Conservation (phyloP, 176 grass and related monocot genomes). For the Rhynchospora tenuis region DNA sequence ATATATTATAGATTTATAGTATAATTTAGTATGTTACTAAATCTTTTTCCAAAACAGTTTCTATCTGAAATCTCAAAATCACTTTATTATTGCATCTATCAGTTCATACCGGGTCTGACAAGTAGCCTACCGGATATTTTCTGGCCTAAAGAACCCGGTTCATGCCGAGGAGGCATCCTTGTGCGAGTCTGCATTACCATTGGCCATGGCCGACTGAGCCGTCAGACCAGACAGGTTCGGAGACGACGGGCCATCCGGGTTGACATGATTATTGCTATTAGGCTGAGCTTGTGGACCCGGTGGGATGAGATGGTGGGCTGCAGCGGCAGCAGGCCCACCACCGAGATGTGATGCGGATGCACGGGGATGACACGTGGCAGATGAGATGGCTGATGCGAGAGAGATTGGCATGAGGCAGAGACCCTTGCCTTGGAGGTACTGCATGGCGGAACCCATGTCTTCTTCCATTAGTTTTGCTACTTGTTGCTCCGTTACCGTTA, state of each 20-base stretch:
- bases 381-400: constrained; percentile 73
- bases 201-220: constrained; percentile 31
- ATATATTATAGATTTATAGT: no score
- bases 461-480: constrained; percentile 92
- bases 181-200: constrained; percentile 21
- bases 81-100: background rate
- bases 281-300: background rate
- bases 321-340: background rate
- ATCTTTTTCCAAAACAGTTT: background rate
- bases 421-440: constrained; percentile 93
- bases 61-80: background rate
- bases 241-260: background rate
- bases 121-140: background rate
- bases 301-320: constrained; percentile 9
- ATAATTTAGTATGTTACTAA: background rate
- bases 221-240: constrained; percentile 31
- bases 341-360: background rate
- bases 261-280: background rate
- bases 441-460: constrained; percentile 93
- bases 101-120: background rate
- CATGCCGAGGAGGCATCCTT: constrained; percentile 27
- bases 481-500: constrained; percentile 75
- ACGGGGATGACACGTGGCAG: constrained; percentile 48
- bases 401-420: constrained; percentile 96
- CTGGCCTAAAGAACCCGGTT: background rate